Conservation (phyloP, 495 filamentous ascomycete genomes). For the Elasticomyces elasticus region DNA sequence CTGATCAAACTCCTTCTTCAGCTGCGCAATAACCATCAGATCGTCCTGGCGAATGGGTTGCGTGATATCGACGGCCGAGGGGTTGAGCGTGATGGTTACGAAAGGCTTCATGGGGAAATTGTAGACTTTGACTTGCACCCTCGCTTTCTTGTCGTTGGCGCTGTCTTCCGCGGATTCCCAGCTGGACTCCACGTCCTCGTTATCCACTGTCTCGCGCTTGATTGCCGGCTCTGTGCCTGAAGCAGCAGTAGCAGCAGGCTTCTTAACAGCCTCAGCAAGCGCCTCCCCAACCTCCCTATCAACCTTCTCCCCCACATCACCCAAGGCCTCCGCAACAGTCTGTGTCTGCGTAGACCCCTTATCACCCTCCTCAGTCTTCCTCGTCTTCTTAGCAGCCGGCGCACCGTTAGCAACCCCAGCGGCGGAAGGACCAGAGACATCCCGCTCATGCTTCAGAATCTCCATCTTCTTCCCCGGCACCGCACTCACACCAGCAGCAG, state of each 20-base stretch:
- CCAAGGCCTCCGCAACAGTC: conserved; percentile 57
- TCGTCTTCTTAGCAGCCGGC: conserved; percentile 24
- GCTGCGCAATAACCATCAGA: conserved; percentile 76
- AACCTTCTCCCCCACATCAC: conserved; percentile 55
- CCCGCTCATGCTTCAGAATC: conserved; percentile 31
- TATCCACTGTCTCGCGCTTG: conserved; percentile 33
- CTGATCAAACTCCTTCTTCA: conserved; percentile 97
- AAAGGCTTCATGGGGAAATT: conserved; percentile 95
- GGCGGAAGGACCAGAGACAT: conserved; percentile 21
- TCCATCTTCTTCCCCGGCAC: conserved; percentile 32
- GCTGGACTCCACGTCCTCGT: conserved; percentile 18
- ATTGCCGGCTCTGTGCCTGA: conserved; percentile 14
- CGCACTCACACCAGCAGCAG: too few species aligned
- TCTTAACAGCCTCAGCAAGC: conserved; percentile 39
- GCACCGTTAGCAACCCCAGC: conserved; percentile 9
- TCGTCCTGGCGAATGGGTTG: conserved; percentile 52
- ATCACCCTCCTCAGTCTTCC: conserved; percentile 27
- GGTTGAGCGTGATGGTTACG: conserved; percentile 61
- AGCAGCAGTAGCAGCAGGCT: neutral
- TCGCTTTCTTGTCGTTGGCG: conserved; percentile 43
- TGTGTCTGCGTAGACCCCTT: conserved; percentile 25
- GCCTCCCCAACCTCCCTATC: conserved; percentile 60
- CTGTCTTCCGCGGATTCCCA: conserved; percentile 39
- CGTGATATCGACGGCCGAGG: conserved; percentile 28
- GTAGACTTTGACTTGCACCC: conserved; percentile 56